Evolutionary conservation across 495 filamentous ascomycete genomes (phyloP).

Genomic region (Hypoxylon perforatum): DNA sequence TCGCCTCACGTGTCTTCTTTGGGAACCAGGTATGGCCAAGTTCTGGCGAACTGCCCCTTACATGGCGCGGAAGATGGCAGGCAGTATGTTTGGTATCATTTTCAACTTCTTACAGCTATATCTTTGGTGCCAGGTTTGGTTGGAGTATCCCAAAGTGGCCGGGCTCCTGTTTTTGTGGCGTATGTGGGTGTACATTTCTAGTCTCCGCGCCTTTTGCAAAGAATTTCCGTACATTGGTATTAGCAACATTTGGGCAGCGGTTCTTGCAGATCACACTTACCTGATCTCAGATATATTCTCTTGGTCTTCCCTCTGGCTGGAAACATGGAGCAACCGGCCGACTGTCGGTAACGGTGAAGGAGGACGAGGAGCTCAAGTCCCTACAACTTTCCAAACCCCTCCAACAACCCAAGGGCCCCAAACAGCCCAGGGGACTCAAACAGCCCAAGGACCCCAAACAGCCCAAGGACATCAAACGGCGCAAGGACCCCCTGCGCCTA

Average conservation of each 20-base stretch:
- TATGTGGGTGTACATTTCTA: conserved; percentile 13
- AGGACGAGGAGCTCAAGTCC: no score
- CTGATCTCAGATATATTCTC: conserved; percentile 31
- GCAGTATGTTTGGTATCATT: conserved; percentile 19
- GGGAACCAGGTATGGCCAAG: conserved; percentile 21
- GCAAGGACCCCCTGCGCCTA: no score
- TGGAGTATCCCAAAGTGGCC: conserved; percentile 19
- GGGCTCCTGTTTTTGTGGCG: no score
- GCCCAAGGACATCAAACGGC: no score
- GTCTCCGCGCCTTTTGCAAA: conserved; percentile 10
- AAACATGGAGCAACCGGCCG: conserved; percentile 24
- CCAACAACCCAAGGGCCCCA: no score
- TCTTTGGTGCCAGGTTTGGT: conserved; percentile 37
- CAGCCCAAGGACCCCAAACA: no score
- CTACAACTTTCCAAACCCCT: no score
- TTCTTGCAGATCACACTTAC: conserved; percentile 30
- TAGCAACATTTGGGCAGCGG: conserved; percentile 31
- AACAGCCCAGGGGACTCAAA: no score
- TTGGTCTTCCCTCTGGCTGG: conserved; percentile 8
- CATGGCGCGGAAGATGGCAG: conserved; percentile 39
- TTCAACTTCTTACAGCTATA: conserved; percentile 11
- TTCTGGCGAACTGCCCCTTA: conserved; percentile 22
- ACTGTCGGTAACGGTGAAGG: conserved; percentile 11
- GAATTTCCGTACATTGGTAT: conserved; percentile 23
- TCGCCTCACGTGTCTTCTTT: conserved; percentile 32